Base-by-base conservation (phyloP, 164 flowering plant species). In the Sedum album region DNA sequence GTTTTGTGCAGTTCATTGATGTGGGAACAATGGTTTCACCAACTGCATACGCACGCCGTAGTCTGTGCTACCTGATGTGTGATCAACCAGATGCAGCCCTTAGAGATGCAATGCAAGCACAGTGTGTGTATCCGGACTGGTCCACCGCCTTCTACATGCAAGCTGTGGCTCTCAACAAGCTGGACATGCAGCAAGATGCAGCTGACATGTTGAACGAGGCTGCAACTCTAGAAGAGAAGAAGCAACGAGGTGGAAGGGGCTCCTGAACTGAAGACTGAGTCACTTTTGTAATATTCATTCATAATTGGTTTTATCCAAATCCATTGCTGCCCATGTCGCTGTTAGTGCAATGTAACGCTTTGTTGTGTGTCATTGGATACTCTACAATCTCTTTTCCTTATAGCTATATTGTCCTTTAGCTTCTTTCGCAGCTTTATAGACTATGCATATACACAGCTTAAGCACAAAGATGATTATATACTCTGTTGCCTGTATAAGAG, bases 61-160 rank as follows among this genome's bases (percentile, higher is more conserved):
- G 97, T 75, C 82, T 94, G 1, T 94, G 95, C 74, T 72, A 91
- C 79, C 91, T 94, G 5, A 77, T 94, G 18, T 80, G 85, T 65
- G 99, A 91, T 68, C 93, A 90, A 71, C 92, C 99, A 17, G 97
- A 94, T 78, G 93, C 90, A 66, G 97, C 97, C 18, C 92, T 94
- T 26, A 67, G 99, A 69, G 99, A 94, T 75, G 99, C 96, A 60
- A 91, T 94, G 99, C 96, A 91, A 80, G 97, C 99, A 48, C 99
- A 94, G 73, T 86, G 91, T 44, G 91, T 90, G 1, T 81, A 86
- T 63, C 91, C 96, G 31, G 99, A 94, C 26, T 94, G 99, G 99
- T 82, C 97, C 6, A 90, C 96, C 0, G 92, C 99, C 38, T 94
- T 94, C 72, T 94, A 94, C 83, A 81, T 94, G 95, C 99, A 94